Conservation (phyloP, 495 filamentous ascomycete species). For the Daldinia bambusicola region DNA sequence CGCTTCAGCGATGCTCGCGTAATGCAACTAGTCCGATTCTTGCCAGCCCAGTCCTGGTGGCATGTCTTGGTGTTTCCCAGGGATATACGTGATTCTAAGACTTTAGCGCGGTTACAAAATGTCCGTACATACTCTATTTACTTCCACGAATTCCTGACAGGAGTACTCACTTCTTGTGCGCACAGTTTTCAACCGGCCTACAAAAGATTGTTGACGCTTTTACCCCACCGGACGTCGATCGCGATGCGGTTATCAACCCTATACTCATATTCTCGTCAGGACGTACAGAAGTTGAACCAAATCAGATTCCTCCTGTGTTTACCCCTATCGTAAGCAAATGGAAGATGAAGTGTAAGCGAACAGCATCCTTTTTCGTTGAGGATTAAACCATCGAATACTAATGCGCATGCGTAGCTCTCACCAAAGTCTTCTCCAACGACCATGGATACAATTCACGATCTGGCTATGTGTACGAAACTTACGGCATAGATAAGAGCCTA, state of each 20-base stretch:
- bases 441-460: conserved; percentile 73
- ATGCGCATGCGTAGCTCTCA: conserved; percentile 56
- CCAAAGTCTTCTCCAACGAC: conserved; percentile 74
- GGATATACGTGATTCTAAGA: conserved; percentile 52
- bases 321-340: conserved; percentile 68
- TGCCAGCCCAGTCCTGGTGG: conserved; percentile 68
- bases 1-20: conserved; percentile 66
- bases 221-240: conserved; percentile 56
- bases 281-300: conserved; percentile 65
- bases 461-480: conserved; percentile 70
- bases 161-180: conserved; percentile 1
- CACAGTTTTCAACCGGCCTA: conserved; percentile 44
- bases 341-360: conserved; percentile 63
- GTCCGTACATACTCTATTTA: conserved; percentile 49
- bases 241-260: conserved; percentile 69
- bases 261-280: conserved; percentile 66
- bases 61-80: conserved; percentile 69
- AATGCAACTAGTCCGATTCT: conserved; percentile 62
- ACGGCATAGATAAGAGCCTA: conserved; percentile 63
- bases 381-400: neutral
- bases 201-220: conserved; percentile 56
- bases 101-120: conserved; percentile 52
- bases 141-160: neutral
- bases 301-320: conserved; percentile 68
- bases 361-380: neutral